Base-by-base conservation (phyloP, 805 yeast species). In the Pichia nanzhaoensis region DNA sequence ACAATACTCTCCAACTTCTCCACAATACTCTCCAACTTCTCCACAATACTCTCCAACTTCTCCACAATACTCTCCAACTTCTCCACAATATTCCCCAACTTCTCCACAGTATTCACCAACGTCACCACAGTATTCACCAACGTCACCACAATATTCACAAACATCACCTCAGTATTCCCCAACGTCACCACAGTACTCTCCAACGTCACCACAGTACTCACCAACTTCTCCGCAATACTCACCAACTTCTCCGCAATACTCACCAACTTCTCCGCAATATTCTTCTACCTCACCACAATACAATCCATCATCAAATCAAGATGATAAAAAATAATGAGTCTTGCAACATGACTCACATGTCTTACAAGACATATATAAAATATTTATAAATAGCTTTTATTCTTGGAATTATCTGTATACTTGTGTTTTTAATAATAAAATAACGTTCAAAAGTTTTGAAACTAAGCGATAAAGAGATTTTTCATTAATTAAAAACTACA, bases 91-190 rank as follows among this genome's bases (percentile, higher is more conserved):
- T 58, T 74, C 84, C 0, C 91, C 95, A 49, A 84, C 95, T 0
- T 80, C 88, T 0, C 95, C 95, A 51, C 62, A 73, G 18, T 87
- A 85, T 58, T 72, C 80, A 2, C 90, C 90, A 39, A 82, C 89
- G 0, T 76, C 83, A 1, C 82, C 82, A 53, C 56, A 65, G 6
- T 81, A 80, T 59, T 75, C 84, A 0, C 93, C 95, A 50, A 84
- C 95, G 0, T 81, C 90, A 1, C 82, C 82, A 6, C 34, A 32
- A 16, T 32, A 53, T 59, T 71, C 80, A 3, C 90, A 89, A 39
- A 82, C 89, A 1, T 75, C 83, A 1, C 82, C 82, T 52, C 55
- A 65, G 6, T 81, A 80, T 58, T 68, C 77, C 0, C 88, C 89
- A 50, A 84, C 93, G 1, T 75, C 83, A 1, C 82, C 82, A 53